Base-by-base conservation (phyloP, 208 protist species). In the Acanthamoeba castellanii region DNA sequence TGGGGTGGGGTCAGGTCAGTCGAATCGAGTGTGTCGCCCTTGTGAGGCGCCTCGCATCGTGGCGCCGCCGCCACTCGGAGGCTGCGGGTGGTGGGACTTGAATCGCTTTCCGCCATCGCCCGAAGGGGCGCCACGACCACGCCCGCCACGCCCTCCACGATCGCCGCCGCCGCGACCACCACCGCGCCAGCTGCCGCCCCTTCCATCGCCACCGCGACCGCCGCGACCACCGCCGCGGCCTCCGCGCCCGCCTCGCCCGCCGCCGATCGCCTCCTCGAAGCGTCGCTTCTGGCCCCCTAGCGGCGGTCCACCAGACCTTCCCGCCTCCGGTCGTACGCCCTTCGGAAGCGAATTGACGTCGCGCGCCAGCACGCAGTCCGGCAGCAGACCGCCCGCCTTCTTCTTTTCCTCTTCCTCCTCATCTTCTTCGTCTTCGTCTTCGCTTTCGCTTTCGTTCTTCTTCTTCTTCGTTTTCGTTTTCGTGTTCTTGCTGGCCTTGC, bases 361-460 rank as follows among this genome's bases (percentile, higher is more conserved):
- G 0, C 74, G 74, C 25, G 45, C 74, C 74, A 82, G 74, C 74
- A 82, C 45, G 74, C 74, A 82, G 32, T 82, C 74, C 16, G 74
- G 74, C 74, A 82, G 74, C 7, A 45, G 42, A 45, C 42, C 42
- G 42, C 25, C 30, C 66, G 6, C 66, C 66, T 22, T 37, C 8
- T 50, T 9, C 1, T 45, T 20, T 3, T 27, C 70, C 1, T 78
- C 59, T 22, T n/a, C 59, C 0, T 66, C 59, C 16, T 30, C 59
- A 18, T 64, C 57, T 13, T 64, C 57, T 64, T 64, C 14, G 50
- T 55, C 50, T 57, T 66, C 70, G 59, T 3, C 20, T 37, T 37
- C 66, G 66, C 30, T 45, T 45, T 45, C 42, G 42, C 52, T 57
- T 22, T 8, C 42, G 34, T 5, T 13, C 72, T 45, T 45, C 30